These are phyloP conservation scores for Beta corolliflora DNA, from an alignment of 179 eudicot genomes.

Conservation along the genomic window DNA sequence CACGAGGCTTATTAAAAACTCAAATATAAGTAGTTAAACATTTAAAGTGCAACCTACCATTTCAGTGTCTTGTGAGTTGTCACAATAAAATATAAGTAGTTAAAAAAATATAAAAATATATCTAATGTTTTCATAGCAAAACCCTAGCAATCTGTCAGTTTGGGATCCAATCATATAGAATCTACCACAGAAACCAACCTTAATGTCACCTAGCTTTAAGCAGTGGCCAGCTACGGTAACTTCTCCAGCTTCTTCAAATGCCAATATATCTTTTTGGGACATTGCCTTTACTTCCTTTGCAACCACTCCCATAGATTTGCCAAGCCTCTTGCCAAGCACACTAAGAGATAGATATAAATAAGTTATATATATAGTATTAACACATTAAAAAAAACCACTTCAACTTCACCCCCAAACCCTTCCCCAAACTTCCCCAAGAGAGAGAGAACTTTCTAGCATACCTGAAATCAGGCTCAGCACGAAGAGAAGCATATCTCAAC, in stretches of 20 bases:
- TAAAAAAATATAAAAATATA: not conserved
- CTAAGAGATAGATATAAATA: conserved; percentile 37
- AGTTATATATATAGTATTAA: not conserved
- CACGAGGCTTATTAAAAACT: no score
- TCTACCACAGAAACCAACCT: conserved; percentile 43
- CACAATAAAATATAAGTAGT: not conserved
- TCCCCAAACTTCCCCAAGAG: not conserved
- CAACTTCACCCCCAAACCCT: not conserved
- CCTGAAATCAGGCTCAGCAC: conserved; percentile 99
- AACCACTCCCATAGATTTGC: conserved; percentile 86
- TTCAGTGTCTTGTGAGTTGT: not conserved
- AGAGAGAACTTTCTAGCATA: conserved; percentile 24
- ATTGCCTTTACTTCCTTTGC: conserved; percentile 87
- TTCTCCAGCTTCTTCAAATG: conserved; percentile 83
- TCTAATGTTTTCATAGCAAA: not conserved
- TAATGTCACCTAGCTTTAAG: conserved; percentile 72
- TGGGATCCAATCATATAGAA: no score
- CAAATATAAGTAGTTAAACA: not conserved
- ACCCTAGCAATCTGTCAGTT: not conserved
- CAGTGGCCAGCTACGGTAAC: conserved; percentile 66
- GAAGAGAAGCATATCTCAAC: conserved; percentile 77
- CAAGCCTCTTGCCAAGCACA: conserved; percentile 87
- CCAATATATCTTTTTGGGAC: conserved; percentile 79
- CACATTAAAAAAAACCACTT: not conserved
- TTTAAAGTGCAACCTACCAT: not conserved